Conservation (phyloP, 345 rosid species). For the Kernera saxatilis region DNA sequence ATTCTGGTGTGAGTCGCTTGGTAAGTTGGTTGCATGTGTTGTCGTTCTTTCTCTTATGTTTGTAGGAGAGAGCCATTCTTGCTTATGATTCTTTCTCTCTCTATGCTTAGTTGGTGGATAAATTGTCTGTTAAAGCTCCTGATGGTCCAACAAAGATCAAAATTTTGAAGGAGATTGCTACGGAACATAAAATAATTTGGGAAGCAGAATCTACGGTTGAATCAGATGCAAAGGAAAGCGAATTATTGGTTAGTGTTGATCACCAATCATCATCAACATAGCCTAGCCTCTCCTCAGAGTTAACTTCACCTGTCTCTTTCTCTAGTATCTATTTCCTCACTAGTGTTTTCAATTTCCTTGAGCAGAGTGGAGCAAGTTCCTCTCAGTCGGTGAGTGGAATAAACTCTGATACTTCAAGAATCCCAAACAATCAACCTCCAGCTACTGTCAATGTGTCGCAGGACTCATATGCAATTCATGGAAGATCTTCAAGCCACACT, state of each 20-base stretch:
- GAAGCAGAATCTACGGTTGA: constrained; percentile 57
- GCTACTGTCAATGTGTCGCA: constrained; percentile 11
- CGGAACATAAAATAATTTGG: constrained; percentile 77
- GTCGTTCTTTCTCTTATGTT: background rate
- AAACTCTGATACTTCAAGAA: constrained; percentile 33
- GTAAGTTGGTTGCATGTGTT: constrained; percentile 37
- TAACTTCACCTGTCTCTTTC: background rate
- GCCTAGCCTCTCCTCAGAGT: background rate
- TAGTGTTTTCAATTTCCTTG: constrained; percentile 15
- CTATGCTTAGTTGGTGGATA: constrained; percentile 63
- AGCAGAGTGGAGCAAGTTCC: constrained; percentile 63
- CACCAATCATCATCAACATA: too few relatives aligned
- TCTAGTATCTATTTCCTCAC: constrained; percentile 1
- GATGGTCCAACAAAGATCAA: constrained; percentile 75
- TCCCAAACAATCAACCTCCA: constrained; percentile 35
- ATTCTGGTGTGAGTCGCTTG: constrained; percentile 81
- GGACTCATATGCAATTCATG: constrained; percentile 27
- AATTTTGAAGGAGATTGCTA: constrained; percentile 67
- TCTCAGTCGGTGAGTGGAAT: constrained; percentile 29
- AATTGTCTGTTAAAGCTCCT: constrained; percentile 74
- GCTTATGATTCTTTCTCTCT: background rate
- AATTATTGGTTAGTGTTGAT: constrained; percentile 32
- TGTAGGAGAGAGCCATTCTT: background rate
- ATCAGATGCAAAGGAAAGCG: constrained; percentile 43
- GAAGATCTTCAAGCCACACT: constrained; percentile 34